Base-by-base conservation (phyloP, 1,139 yeast species). In the Saccharomycopsis hybrid region DNA sequence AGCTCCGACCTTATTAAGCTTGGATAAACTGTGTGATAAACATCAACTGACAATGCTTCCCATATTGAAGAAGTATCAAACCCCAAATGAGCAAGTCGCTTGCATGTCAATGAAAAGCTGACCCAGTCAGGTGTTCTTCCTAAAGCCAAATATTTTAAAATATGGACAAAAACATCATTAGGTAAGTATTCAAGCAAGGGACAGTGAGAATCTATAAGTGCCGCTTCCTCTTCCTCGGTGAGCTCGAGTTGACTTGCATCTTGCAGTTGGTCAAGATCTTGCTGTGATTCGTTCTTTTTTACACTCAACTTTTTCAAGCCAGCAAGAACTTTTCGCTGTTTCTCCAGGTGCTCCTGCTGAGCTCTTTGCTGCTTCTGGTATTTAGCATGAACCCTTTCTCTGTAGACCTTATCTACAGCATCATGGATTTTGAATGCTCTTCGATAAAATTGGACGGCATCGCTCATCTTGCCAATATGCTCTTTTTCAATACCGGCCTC, bases 401-500 rank as follows among this genome's bases (percentile, higher is more conserved):
- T 70, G 62, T 87, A 87, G 28, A 78, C 65, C 52, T 74, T 67
- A 60, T 89, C 96, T 4, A 88, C 89, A 49, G 73, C 74, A 3
- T 78, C 83, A 62, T 85, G 79, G 33, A 80, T 58, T 51, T 73
- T 80, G 62, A 82, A 77, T 0, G 96, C 96, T 55, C 74, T 73
- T 53, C 96, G 70, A 66, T 89, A 89, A 55, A 69, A 73, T 42
- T 72, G 76, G 37, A 87, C 80, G 0, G 97, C 96, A 60, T 88
- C 96, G 3, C 86, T 74, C 77, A 89, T 74, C 54, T 79, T 71
- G 0, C 96, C 96, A 48, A 73, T 76, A 30, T 77, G 69, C 65
- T 89, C 97, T 59, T 80, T 81, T 49, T 76, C 80, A 0, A 82
- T 78, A 1, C 90, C 97, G 49, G 70, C 66, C 58, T 85, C 90